These are phyloP conservation scores for Cytospora piceae DNA, from an alignment of 2,329 filamentous ascomycete species.

Conservation along the genomic window DNA sequence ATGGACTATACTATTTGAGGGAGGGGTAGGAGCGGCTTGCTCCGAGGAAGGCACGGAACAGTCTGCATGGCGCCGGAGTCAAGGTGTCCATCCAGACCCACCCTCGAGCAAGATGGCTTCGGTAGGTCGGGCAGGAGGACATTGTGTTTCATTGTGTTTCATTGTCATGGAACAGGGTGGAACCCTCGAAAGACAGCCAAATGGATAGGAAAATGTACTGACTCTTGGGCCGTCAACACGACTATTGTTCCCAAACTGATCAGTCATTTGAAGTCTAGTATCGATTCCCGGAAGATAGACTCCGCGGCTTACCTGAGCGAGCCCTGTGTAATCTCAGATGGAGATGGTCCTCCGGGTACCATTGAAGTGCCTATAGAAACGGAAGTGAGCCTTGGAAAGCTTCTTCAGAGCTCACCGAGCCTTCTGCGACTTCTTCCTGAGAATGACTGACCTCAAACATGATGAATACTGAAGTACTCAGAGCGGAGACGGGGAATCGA, in stretches of 20 bases:
- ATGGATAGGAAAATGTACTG: constrained; percentile 37
- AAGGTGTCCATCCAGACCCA: too few species aligned
- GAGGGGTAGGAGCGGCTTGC: too few species aligned
- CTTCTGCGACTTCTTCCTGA: too few species aligned
- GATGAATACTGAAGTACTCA: not conserved
- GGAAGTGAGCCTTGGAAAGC: not conserved
- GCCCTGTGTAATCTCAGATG: constrained; percentile 82
- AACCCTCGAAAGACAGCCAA: not conserved
- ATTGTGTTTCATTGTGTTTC: not conserved
- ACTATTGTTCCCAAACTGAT: constrained; percentile 45
- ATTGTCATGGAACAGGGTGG: not conserved
- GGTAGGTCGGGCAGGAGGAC: too few species aligned
- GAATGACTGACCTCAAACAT: constrained; percentile 29
- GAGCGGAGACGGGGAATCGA: not conserved
- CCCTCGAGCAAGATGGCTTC: not conserved
- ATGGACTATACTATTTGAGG: not conserved
- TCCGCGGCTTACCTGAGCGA: constrained; percentile 53
- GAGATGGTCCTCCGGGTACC: constrained; percentile 71
- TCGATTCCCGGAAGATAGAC: not conserved
- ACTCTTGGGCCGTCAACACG: constrained; percentile 78
- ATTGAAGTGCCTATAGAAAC: constrained; percentile 38
- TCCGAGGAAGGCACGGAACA: too few species aligned
- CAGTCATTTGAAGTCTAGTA: too few species aligned
- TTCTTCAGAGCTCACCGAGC: not conserved
- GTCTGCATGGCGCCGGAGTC: too few species aligned